A percentile compares a stretch with the other conserved stretches of the same genome.
These are phyloP conservation scores for Ophiostoma angusticollis DNA, from an alignment of 2,329 filamentous ascomycete genomes.

Conservation along the genomic window DNA sequence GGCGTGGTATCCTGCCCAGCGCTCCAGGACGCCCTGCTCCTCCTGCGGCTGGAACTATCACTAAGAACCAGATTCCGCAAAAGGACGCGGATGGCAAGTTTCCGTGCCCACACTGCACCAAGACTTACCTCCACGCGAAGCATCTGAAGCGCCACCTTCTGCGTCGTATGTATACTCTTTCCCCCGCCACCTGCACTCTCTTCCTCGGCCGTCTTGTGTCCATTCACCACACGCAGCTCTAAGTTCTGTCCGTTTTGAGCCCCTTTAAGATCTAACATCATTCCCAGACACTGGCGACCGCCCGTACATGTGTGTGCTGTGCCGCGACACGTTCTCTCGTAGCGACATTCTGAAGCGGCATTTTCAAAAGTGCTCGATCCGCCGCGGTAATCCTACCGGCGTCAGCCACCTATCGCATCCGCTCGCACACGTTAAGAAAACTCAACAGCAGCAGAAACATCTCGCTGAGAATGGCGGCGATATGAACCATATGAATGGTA, in stretches of 20 bases:
- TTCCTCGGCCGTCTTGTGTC: conserved; percentile 19
- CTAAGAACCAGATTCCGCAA: conserved; percentile 75
- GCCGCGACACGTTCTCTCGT: conserved; percentile 93
- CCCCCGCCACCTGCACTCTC: not conserved
- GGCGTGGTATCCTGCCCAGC: conserved; percentile 81
- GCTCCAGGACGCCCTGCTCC: conserved; percentile 76
- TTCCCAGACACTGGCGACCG: conserved; percentile 82
- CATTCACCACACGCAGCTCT: too few relatives aligned
- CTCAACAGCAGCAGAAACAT: conserved; percentile 43
- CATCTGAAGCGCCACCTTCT: conserved; percentile 93
- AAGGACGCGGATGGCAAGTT: conserved; percentile 98
- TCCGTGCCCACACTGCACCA: conserved; percentile 94
- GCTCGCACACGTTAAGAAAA: conserved; percentile 77
- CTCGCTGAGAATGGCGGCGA: conserved; percentile 34
- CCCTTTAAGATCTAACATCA: conserved; percentile 3
- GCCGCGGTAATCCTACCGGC: conserved; percentile 88
- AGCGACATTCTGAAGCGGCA: conserved; percentile 98
- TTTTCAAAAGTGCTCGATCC: conserved; percentile 97
- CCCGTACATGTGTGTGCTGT: conserved; percentile 95
- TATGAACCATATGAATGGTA: conserved; percentile 47
- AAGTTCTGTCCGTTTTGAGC: conserved; percentile 19
- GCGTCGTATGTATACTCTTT: conserved; percentile 72
- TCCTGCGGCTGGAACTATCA: conserved; percentile 52
- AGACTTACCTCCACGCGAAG: conserved; percentile 95
- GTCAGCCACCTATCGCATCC: conserved; percentile 90